A percentile compares a stretch with the other conserved stretches of the same genome.
Evolutionary conservation across 441 rosid genomes (phyloP).

Genomic region (Dalechampia spathulata): DNA sequence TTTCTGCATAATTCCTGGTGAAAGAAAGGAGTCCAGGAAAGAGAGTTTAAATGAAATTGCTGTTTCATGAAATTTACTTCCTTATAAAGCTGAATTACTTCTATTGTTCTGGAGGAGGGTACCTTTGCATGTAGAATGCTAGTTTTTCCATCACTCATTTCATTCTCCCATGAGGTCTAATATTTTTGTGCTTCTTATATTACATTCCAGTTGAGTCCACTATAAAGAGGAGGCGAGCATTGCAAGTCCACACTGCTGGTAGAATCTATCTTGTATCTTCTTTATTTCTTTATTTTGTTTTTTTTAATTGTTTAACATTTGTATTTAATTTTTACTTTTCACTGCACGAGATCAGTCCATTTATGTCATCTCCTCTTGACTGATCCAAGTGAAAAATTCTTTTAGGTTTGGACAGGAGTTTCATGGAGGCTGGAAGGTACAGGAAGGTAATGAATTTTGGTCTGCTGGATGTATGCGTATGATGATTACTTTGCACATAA

Average conservation of each 20-base stretch:
- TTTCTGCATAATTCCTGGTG: neutral
- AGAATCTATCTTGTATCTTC: neutral
- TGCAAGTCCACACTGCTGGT: conserved; percentile 29
- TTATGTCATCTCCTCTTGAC: no score
- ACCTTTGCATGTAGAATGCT: no score
- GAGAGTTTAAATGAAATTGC: neutral
- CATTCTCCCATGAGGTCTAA: neutral
- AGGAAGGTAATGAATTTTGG: conserved; percentile 30
- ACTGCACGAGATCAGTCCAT: no score
- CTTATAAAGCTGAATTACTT: neutral
- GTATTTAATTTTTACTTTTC: no score
- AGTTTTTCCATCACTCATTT: neutral
- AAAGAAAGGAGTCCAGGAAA: no score
- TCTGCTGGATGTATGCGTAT: neutral
- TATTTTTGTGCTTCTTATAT: conserved; percentile 12
- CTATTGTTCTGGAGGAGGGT: neutral
- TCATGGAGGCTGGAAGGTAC: conserved; percentile 28
- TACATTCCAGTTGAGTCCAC: conserved; percentile 26
- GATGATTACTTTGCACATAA: neutral
- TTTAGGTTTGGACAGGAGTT: conserved; percentile 17
- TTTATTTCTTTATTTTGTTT: neutral
- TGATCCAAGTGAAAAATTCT: no score
- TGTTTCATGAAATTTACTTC: neutral
- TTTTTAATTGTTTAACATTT: no score
- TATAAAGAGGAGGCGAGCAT: conserved; percentile 21